Percentiles rank a stretch among this genome's conserved stretches.
These are phyloP conservation scores for Rhodomyrtus psidioides DNA, from an alignment of 441 rosid genomes.

Conservation along the genomic window DNA sequence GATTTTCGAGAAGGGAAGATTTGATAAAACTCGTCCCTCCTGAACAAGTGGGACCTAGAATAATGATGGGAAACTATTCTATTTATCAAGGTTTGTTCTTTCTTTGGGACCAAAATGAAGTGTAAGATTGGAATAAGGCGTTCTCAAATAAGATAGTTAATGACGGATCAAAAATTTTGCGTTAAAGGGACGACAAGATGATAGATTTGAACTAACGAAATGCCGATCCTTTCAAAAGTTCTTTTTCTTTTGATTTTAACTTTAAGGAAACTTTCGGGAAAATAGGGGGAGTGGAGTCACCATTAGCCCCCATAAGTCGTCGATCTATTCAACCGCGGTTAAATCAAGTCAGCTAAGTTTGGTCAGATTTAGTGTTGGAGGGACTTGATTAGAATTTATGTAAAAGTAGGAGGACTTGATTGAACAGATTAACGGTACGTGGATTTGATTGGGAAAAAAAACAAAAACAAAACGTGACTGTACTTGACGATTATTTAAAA, in stretches of 20 bases:
- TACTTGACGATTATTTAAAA: background rate
- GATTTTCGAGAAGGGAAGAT: background rate
- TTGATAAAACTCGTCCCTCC: background rate
- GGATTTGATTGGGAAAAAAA: background rate
- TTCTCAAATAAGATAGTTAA: too few species aligned
- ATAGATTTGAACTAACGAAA: too few species aligned
- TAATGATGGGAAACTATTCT: background rate
- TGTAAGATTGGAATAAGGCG: too few species aligned
- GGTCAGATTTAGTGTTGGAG: accelerated
- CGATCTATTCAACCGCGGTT: background rate
- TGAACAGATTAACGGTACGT: background rate
- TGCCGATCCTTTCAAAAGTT: too few species aligned
- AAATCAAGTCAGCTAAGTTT: background rate
- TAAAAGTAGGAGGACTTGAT: background rate
- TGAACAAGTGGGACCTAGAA: background rate
- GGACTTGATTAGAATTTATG: background rate
- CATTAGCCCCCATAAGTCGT: background rate
- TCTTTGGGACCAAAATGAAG: too few species aligned
- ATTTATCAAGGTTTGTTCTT: background rate
- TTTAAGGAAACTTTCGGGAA: background rate
- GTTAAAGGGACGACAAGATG: too few species aligned
- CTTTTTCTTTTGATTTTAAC: too few species aligned
- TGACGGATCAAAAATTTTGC: too few species aligned
- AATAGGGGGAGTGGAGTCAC: background rate
- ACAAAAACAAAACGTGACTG: background rate